These are phyloP conservation scores for Hordeum pubiflorum DNA, from an alignment of 202 grass and related monocot genomes.

Conservation along the genomic window DNA sequence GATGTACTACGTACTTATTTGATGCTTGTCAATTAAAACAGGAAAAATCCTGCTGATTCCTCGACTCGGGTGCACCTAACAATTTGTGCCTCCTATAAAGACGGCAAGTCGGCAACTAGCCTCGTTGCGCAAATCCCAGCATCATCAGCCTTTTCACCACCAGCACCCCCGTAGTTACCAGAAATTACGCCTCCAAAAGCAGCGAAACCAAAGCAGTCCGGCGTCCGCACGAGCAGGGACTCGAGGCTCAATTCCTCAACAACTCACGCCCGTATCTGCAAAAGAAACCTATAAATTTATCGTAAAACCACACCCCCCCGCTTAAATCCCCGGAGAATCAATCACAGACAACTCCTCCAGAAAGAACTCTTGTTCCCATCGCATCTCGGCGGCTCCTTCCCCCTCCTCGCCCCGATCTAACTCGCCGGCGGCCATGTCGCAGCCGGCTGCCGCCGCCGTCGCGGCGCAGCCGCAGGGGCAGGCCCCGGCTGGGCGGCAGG, in stretches of 20 bases:
- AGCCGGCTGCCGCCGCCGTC: constrained; percentile 30
- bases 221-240: background rate
- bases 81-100: background rate
- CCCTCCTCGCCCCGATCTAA: constrained; percentile 20
- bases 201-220: too few species aligned
- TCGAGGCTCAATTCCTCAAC: background rate
- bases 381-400: constrained; percentile 31
- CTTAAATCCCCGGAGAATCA: background rate
- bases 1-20: too few species aligned
- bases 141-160: background rate
- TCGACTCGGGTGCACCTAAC: background rate
- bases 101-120: constrained; percentile 3
- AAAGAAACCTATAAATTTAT: constrained; percentile 12
- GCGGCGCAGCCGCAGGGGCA: constrained; percentile 38
- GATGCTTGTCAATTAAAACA: background rate
- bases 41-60: background rate
- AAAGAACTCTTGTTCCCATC: background rate
- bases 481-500: constrained; percentile 25
- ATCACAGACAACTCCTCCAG: background rate
- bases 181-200: background rate
- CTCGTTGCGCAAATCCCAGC: background rate
- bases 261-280: background rate
- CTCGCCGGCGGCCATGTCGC: constrained; percentile 62
- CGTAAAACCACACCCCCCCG: background rate
- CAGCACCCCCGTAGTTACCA: background rate